Percentiles rank a stretch among this genome's conserved stretches.
Conservation (phyloP, 148 eudicot genomes). For the Arctostaphylos glauca region DNA sequence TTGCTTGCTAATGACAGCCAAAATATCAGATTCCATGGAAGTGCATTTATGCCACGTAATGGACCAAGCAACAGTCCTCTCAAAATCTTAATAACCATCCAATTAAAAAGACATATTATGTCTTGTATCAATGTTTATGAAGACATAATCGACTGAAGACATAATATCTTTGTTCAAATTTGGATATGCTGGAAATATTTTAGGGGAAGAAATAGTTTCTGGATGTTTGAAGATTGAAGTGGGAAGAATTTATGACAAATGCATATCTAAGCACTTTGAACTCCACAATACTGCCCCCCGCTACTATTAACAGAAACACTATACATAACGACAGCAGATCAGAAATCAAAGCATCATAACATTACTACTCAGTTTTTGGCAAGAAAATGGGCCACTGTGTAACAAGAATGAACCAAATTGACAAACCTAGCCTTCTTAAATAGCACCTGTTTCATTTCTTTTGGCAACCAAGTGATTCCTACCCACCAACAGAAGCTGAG, state of each 20-base stretch:
- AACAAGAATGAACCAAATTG: not conserved
- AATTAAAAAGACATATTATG: not conserved
- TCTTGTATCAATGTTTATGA: not conserved
- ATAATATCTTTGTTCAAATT: too few species aligned
- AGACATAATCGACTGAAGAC: not conserved
- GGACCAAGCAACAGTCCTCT: not conserved
- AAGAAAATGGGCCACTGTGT: slow-evolving; percentile 12
- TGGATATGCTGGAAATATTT: not conserved
- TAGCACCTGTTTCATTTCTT: not conserved
- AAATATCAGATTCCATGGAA: not conserved
- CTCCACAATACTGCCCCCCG: slow-evolving; percentile 2
- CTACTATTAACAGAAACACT: slow-evolving; percentile 1
- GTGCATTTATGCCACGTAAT: not conserved
- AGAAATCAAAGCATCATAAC: slow-evolving; percentile 3
- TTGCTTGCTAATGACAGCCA: not conserved
- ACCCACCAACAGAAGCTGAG: not conserved
- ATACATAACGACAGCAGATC: slow-evolving; percentile 9
- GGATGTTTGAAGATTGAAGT: not conserved
- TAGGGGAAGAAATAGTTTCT: not conserved
- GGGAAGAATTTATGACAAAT: not conserved
- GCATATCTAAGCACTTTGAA: not conserved
- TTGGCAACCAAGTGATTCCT: not conserved
- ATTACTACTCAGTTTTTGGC: not conserved
- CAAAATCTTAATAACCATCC: not conserved
- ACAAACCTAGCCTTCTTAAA: slow-evolving; percentile 11